Percentiles rank a stretch among this genome's conserved stretches.
Conservation (phyloP, 148 eudicot genomes). For the Vaccinium darrowii region DNA sequence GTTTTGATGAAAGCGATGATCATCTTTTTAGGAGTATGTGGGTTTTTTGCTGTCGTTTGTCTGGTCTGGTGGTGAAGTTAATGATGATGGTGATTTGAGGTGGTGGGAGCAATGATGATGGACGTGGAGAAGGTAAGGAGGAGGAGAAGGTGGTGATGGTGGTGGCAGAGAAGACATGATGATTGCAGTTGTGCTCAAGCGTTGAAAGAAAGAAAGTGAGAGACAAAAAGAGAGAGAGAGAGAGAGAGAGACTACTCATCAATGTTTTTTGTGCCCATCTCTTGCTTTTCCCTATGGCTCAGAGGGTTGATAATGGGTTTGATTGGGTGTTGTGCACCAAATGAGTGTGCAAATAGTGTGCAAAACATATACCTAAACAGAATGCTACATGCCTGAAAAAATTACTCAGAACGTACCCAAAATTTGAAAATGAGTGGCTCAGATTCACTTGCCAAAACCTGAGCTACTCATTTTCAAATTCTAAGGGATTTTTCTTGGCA, state of each 20-base stretch:
- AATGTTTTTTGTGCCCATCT: constrained; percentile 13
- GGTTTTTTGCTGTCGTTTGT: background rate
- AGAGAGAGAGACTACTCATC: background rate
- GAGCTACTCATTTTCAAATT: too few relatives aligned
- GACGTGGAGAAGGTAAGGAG: background rate
- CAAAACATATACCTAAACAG: too few relatives aligned
- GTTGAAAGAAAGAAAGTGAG: background rate
- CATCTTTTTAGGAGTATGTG: background rate
- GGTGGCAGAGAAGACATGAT: constrained; percentile 13
- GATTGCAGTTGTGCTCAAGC: background rate
- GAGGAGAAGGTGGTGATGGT: background rate
- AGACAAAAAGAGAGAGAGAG: background rate
- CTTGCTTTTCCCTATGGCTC: background rate
- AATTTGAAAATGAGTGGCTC: too few relatives aligned
- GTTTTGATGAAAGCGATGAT: background rate
- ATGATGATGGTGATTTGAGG: constrained; percentile 2
- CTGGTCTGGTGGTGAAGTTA: background rate
- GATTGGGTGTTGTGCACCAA: too few relatives aligned
- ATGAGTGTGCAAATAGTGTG: too few relatives aligned
- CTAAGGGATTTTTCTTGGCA: too few relatives aligned
- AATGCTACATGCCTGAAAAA: too few relatives aligned
- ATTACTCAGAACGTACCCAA: too few relatives aligned
- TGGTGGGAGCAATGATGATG: constrained; percentile 19
- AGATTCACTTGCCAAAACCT: too few relatives aligned
- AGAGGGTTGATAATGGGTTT: background rate